Evolutionary conservation across 139 green algal species (phyloP).

Genomic region (Chlamydomonas schloesseri): DNA sequence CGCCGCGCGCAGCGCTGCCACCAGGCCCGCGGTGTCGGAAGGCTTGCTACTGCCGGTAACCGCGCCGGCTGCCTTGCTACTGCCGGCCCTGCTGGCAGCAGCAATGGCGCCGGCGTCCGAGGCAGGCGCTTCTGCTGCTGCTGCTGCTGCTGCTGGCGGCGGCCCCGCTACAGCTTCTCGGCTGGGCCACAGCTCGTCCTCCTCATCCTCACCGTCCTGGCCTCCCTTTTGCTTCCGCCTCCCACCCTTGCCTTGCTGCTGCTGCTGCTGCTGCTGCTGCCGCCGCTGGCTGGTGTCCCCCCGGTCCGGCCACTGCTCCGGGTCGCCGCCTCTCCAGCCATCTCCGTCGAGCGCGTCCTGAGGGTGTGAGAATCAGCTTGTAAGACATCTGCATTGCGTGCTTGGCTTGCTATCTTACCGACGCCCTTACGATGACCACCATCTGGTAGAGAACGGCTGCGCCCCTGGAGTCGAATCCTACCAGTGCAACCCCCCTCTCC

Average conservation of each 20-base stretch:
- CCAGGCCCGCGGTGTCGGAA: neutral
- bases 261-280: neutral
- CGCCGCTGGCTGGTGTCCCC: neutral
- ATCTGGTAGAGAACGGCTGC: too few relatives aligned
- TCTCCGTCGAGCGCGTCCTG: neutral
- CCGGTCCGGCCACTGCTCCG: too few relatives aligned
- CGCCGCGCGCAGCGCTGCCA: slow-evolving; percentile 11
- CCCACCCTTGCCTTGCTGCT: neutral
- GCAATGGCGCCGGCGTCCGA: neutral
- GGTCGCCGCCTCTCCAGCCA: too few relatives aligned
- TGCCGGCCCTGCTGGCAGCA: neutral
- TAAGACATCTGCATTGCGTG: too few relatives aligned
- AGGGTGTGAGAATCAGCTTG: too few relatives aligned
- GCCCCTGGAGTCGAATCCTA: too few relatives aligned
- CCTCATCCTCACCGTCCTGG: neutral
- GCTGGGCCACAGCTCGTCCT: slow-evolving; percentile 22
- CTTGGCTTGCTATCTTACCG: too few relatives aligned
- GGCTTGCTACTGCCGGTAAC: neutral
- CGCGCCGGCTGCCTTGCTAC: too few relatives aligned
- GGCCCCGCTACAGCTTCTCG: slow-evolving; percentile 11
- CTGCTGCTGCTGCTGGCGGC: neutral
- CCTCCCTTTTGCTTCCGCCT: neutral
- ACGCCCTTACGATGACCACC: too few relatives aligned
- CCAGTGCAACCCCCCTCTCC: too few relatives aligned
- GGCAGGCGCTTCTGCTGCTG: neutral